Conservation (phyloP, 495 filamentous ascomycete genomes). For the Annulohypoxylon maeteangense region DNA sequence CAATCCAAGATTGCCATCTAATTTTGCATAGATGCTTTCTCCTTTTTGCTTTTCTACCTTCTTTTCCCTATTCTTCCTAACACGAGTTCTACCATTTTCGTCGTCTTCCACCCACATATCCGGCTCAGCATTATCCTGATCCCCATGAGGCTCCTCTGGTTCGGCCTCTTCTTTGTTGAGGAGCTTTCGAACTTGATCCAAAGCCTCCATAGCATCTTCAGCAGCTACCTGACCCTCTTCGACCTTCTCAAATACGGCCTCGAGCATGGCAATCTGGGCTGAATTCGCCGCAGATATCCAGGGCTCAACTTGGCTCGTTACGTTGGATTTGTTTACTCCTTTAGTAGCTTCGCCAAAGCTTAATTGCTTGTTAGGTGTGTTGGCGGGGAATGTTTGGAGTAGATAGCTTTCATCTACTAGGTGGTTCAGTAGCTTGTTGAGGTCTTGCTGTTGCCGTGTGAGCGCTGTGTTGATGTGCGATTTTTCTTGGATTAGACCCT, state of each 20-base stretch:
- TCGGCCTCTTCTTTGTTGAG: slow-evolving; percentile 39
- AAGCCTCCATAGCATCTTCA: slow-evolving; percentile 53
- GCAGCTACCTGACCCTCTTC: slow-evolving; percentile 59
- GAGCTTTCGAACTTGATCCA: slow-evolving; percentile 54
- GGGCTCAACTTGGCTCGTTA: slow-evolving; percentile 53
- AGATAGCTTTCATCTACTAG: slow-evolving; percentile 76
- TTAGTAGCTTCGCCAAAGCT: slow-evolving; percentile 44
- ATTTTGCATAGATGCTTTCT: slow-evolving; percentile 51
- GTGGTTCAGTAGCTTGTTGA: slow-evolving; percentile 66
- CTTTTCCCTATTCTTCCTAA: slow-evolving; percentile 45
- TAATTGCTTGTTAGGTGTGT: slow-evolving; percentile 33
- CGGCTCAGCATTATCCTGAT: slow-evolving; percentile 40
- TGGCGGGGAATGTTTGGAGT: slow-evolving; percentile 68
- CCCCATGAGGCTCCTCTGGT: slow-evolving; percentile 20
- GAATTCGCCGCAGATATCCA: slow-evolving; percentile 64
- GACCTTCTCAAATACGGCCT: slow-evolving; percentile 60
- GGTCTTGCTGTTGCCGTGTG: slow-evolving; percentile 67
- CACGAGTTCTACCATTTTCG: slow-evolving; percentile 27
- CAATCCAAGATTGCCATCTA: slow-evolving; percentile 60
- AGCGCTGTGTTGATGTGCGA: slow-evolving; percentile 68
- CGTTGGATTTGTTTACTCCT: slow-evolving; percentile 45
- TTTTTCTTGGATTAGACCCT: slow-evolving; percentile 70
- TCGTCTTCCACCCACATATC: slow-evolving; percentile 52
- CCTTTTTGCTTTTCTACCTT: slow-evolving; percentile 41
- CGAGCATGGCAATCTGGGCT: slow-evolving; percentile 60